Percentiles rank a stretch among this genome's conserved stretches.
These are phyloP conservation scores for Boletus vermiculosoides DNA, from an alignment of 768 basidiomycete genomes.

Conservation along the genomic window DNA sequence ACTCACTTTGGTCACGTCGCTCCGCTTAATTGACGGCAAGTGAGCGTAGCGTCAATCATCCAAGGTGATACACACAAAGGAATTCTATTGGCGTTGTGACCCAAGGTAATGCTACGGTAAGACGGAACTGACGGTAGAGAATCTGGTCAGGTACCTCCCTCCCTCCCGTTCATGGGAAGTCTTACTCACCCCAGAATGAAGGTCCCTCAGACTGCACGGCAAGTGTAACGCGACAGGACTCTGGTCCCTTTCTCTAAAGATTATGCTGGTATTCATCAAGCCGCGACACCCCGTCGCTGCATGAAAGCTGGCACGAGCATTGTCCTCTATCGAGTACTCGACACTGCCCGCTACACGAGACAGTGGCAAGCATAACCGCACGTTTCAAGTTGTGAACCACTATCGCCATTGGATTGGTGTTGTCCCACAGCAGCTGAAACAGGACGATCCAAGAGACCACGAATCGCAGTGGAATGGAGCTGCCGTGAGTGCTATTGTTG, in stretches of 20 bases:
- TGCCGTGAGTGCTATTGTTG: slow-evolving; percentile 8
- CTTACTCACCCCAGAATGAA: background rate
- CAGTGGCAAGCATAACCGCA: background rate
- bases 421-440: background rate
- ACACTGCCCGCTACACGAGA: background rate
- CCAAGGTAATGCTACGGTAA: background rate
- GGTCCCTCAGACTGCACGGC: background rate
- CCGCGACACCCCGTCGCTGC: background rate
- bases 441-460: background rate
- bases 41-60: background rate
- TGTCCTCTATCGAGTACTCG: background rate
- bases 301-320: background rate
- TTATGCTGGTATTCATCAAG: background rate
- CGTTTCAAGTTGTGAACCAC: slow-evolving; percentile 5
- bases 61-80: background rate
- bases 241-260: background rate
- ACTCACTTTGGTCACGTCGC: background rate
- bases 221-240: background rate
- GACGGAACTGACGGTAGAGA: background rate
- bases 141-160: background rate
- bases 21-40: background rate
- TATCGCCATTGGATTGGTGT: background rate
- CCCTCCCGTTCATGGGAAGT: background rate
- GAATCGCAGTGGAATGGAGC: background rate
- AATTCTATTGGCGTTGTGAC: background rate